Conservation (phyloP, 2,329 filamentous ascomycete species). For the Hortaea sp. region DNA sequence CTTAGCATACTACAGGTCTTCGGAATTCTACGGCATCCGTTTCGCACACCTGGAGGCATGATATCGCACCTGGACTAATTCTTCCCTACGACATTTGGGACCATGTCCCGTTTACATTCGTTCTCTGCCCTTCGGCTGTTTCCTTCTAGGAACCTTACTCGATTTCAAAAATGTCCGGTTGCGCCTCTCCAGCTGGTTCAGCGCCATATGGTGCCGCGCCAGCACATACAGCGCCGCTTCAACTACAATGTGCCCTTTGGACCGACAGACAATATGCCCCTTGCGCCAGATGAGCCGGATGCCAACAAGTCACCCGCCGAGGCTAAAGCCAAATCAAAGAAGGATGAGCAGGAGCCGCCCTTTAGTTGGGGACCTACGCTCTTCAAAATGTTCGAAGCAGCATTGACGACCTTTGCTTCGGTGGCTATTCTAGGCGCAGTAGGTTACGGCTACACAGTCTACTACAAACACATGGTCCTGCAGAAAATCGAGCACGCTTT, state of each 20-base stretch:
- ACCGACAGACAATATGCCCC: slow-evolving; percentile 4
- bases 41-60: too few species aligned
- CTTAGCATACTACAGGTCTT: too few species aligned
- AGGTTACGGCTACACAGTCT: slow-evolving; percentile 38
- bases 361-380: slow-evolving; percentile 26
- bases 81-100: neutral
- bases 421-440: slow-evolving; percentile 41
- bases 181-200: neutral
- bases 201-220: neutral
- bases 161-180: too few species aligned
- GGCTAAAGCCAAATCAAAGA: slow-evolving; percentile 4
- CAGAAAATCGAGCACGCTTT: slow-evolving; percentile 90
- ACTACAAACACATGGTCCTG: slow-evolving; percentile 85
- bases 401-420: slow-evolving; percentile 41
- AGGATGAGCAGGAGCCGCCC: neutral
- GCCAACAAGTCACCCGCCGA: slow-evolving; percentile 2
- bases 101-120: slow-evolving; percentile 6
- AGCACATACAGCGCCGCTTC: neutral
- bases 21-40: too few species aligned
- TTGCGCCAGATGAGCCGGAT: slow-evolving; percentile 9
- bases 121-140: slow-evolving; percentile 2
- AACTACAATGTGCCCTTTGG: slow-evolving; percentile 8
- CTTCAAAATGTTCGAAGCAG: slow-evolving; percentile 44
- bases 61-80: too few species aligned
- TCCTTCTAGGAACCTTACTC: neutral